Evolutionary conservation across 2,329 filamentous ascomycete species (phyloP), one percentile per base, ranked within the genome.

Genomic region (Diaporthe amygdali): DNA sequence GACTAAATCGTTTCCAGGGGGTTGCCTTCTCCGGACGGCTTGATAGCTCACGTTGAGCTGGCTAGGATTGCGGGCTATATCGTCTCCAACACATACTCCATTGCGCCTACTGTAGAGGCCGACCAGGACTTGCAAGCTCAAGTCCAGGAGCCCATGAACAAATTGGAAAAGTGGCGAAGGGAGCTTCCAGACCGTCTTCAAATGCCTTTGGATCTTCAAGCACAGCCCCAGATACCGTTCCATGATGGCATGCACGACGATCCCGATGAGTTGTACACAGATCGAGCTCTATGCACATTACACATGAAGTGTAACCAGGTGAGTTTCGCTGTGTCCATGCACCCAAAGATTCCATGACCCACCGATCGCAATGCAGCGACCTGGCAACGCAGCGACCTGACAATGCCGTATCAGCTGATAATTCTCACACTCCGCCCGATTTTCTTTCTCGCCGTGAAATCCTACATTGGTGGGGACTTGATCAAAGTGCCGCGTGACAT

Each of bases 281-380:
- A 87, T 72, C 82, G 85, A 25, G 81, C 84, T 8, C 78, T 79
- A 66, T 85, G 82, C 75, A 77, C 82, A 51, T 76, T 88, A 52
- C 86, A 88, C 72, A 87, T 88, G 85, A 78, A 79, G 66, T 83
- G 84, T 75, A 86, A 88, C 72, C 82, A 83, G 76, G 80, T 80
- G 74, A 74, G 74, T 70, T 54, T 17, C 34, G 52, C 37, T n/a
- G 37, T 34, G 17, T 27, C 10, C 39, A 56, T 27, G 39, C 25
- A 15, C 41, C 64, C 20, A 39, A 27, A 30, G 15, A 39, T 20
- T 7, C 5, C 39, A 17, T 39, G 30, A 32, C 49, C n/a, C 59
- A 69, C 74, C 27, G 9, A 30, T 30, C 30, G 49, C 30, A 32
- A 12, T 55, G 75, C 72, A 27, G 39, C 3, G 22, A 25, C n/a